These are phyloP conservation scores for Ceratobasidium papillatum DNA, from an alignment of 1,284 basidiomycete genomes.

Conservation along the genomic window DNA sequence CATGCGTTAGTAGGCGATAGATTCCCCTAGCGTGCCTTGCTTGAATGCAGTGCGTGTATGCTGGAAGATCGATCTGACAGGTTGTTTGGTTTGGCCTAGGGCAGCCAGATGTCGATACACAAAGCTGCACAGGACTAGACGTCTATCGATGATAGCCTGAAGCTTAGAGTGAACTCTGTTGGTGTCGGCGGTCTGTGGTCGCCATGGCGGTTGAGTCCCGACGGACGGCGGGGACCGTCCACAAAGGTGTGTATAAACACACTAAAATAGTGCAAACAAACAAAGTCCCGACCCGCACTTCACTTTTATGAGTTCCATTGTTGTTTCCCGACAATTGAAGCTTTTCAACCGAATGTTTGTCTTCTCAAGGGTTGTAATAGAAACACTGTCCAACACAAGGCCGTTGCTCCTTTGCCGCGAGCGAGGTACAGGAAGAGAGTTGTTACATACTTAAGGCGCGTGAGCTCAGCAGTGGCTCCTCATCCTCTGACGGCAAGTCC, in stretches of 20 bases:
- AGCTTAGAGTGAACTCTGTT: neutral
- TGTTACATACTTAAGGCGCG: slow-evolving; percentile 23
- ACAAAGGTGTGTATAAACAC: slow-evolving; percentile 31
- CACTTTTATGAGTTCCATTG: slow-evolving; percentile 32
- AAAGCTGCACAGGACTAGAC: neutral
- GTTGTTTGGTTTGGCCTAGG: neutral
- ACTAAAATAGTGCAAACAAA: slow-evolving; percentile 24
- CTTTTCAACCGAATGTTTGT: neutral
- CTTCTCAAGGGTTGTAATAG: slow-evolving; percentile 18
- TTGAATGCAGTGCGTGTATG: slow-evolving; percentile 1
- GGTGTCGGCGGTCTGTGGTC: neutral
- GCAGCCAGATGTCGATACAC: neutral
- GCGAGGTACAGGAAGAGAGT: neutral
- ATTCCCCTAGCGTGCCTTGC: neutral
- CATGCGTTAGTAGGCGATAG: neutral
- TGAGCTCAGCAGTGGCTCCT: neutral
- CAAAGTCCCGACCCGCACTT: neutral
- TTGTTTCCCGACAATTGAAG: slow-evolving; percentile 36
- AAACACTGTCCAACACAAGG: slow-evolving; percentile 18
- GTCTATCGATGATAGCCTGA: neutral
- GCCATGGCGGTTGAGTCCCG: neutral
- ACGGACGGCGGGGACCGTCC: neutral
- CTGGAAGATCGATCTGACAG: slow-evolving; percentile 2
- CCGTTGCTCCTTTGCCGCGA: slow-evolving; percentile 25
- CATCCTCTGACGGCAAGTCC: slow-evolving; percentile 31